Conservation (phyloP, 2,329 filamentous ascomycete species). For the Hypoxylon sp. region DNA sequence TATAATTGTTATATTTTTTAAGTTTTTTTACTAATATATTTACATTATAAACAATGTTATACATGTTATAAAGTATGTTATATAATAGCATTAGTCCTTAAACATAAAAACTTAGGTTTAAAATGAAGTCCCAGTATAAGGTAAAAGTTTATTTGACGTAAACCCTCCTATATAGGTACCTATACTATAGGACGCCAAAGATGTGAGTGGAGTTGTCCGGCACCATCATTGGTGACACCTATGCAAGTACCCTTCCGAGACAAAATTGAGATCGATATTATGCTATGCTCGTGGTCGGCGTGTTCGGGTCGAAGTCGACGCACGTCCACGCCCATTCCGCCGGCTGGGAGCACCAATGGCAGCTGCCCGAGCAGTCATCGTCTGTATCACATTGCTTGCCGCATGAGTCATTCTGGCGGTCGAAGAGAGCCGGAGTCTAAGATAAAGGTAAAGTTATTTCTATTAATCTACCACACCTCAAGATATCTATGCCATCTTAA, state of each 20-base stretch:
- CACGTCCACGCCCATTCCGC: constrained; percentile 6
- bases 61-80: too few relatives aligned
- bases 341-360: constrained; percentile 7
- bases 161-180: background rate
- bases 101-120: background rate
- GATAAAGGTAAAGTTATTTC: background rate
- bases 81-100: background rate
- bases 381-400: constrained; percentile 9
- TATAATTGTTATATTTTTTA: too few relatives aligned
- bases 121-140: background rate
- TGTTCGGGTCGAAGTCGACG: constrained; percentile 5
- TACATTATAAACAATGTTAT: too few relatives aligned
- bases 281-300: background rate
- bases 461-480: background rate
- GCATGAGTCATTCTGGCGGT: constrained; percentile 5
- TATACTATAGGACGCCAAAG: constrained; percentile 1
- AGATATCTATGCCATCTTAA: background rate
- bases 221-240: background rate
- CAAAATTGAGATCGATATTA: background rate
- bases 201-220: background rate
- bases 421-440: constrained; percentile 8
- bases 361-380: constrained; percentile 22
- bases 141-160: background rate
- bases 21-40: too few relatives aligned
- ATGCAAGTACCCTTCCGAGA: background rate